Evolutionary conservation across 1,139 yeast species (phyloP), one percentile per base, ranked within the genome.

Genomic region (Nakaseomyces glabratus): DNA sequence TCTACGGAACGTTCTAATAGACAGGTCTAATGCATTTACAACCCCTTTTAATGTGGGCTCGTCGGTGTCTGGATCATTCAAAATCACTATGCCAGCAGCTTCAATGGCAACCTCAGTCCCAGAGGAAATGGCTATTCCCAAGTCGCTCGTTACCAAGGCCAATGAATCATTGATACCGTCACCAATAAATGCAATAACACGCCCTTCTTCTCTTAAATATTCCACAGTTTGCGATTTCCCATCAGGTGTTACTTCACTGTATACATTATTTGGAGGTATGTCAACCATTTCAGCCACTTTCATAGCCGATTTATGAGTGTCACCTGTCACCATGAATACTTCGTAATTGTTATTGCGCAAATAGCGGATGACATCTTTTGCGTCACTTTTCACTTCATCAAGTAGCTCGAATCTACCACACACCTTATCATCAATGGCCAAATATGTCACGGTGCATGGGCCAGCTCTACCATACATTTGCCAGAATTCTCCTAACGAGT

Each of bases 101-200:
- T 88, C 96, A 48, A 90, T 82, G 2, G 98, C 98, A 44, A 90
- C 84, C 51, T 90, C 97, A 0, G 97, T 84, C 2, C 97, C 95
- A 0, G 93, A 73, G 17, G 93, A 79, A 40, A 90, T 74, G 6
- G 97, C 93, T 52, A 93, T 76, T 14, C 98, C 98, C 13, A 90
- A 63, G 46, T 86, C 84, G 0, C 96, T 84, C 40, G 79, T 73
- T 0, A 86, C 94, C 41, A 90, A 67, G 0, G 97, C 97, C 0
- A 97, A 96, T 0, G 97, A 93, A 58, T 90, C 99, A 55, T 85
- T 85, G 48, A 85, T 81, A 38, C 99, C 99, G 59, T 90, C 99
- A 20, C 99, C 99, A 21, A 90, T 79, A 66, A 93, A 86, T 2
- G 90, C 93, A 24, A 86, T 78, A 8, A 51, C 34, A 6, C 45